phyloP scores from a whole-genome alignment of 257 asterid genomes.

The Oldenlandia corymbosa region DNA sequence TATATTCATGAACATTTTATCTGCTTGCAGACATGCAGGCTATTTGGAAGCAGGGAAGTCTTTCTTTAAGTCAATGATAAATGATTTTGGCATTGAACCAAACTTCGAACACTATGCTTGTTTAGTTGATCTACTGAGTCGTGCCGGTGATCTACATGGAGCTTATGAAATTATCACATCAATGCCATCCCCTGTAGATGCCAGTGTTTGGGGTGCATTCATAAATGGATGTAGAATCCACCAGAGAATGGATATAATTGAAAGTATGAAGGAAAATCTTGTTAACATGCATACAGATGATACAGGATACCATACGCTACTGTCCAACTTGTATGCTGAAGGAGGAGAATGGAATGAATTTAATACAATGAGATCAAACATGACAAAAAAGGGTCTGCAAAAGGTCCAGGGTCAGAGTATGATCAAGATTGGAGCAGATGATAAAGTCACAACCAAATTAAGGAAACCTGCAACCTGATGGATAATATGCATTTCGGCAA shows the following conservation, averaged over 20 bases:
- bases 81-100: conserved; percentile 49
- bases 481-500: conserved; percentile 4
- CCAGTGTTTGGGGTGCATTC: conserved; percentile 72
- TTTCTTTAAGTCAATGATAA: conserved; percentile 55
- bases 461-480: conserved; percentile 4
- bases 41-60: conserved; percentile 57
- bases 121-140: conserved; percentile 83
- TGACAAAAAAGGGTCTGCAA: conserved; percentile 43
- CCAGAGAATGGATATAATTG: conserved; percentile 62
- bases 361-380: conserved; percentile 42
- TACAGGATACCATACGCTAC: conserved; percentile 60
- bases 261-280: conserved; percentile 39
- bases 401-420: conserved; percentile 72
- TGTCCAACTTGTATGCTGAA: conserved; percentile 72
- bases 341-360: conserved; percentile 70
- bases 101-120: conserved; percentile 70
- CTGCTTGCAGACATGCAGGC: conserved; percentile 86
- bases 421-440: conserved; percentile 40
- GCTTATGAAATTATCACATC: conserved; percentile 58
- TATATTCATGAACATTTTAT: conserved; percentile 66
- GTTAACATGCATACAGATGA: conserved; percentile 46
- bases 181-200: conserved; percentile 54
- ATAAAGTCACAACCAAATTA: conserved; percentile 2
- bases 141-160: conserved; percentile 65
- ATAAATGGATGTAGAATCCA: conserved; percentile 86